phyloP scores from a whole-genome alignment of 1,139 yeast genomes.

The Debaryomycetaceae sp. region DNA sequence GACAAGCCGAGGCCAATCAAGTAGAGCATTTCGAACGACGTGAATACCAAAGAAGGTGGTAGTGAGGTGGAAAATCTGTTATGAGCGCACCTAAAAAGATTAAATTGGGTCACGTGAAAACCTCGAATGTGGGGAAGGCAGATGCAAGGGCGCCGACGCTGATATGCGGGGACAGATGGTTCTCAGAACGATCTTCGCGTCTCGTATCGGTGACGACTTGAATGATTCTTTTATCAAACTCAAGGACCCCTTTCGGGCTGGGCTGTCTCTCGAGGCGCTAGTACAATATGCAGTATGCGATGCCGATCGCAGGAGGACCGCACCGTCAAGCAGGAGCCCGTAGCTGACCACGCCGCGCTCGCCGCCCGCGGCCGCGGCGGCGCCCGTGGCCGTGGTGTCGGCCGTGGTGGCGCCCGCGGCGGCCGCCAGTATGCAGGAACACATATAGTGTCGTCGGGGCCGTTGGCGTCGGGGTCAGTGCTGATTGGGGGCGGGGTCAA shows the following conservation, averaged over 20 bases:
- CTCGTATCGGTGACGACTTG: no score
- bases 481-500: conserved; percentile 32
- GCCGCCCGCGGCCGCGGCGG: conserved; percentile 28
- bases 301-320: no score
- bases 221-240: no score
- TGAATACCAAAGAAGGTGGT: neutral
- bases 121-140: conserved; percentile 3
- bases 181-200: no score
- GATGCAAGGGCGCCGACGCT: neutral
- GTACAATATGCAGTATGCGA: no score
- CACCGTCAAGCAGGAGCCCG: no score
- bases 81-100: neutral
- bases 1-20: conserved; percentile 90
- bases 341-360: no score
- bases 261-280: no score
- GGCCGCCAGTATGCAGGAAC: conserved; percentile 55
- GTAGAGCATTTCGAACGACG: conserved; percentile 58
- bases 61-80: neutral
- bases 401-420: conserved; percentile 19
- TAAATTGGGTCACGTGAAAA: conserved; percentile 7
- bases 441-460: conserved; percentile 67
- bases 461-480: conserved; percentile 65
- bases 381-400: conserved; percentile 27
- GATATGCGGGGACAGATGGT: no score
- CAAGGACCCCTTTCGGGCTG: no score